A percentile compares a stretch with the other conserved stretches of the same genome.
Evolutionary conservation across 2,329 filamentous ascomycete species (phyloP).

Genomic region (Penicillium sp.): DNA sequence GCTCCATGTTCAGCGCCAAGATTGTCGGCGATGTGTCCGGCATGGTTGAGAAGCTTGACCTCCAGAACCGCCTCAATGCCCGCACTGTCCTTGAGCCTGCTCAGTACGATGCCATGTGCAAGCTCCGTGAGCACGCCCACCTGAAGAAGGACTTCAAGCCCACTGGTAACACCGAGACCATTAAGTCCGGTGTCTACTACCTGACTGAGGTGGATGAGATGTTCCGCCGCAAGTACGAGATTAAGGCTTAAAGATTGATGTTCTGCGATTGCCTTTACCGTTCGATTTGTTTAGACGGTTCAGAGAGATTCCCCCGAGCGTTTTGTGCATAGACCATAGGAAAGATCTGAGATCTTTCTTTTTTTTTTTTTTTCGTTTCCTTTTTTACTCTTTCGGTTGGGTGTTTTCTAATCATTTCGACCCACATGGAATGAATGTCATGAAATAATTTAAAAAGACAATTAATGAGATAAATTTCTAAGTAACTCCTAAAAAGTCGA

Average conservation of each 20-base stretch:
- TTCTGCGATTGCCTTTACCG: slow-evolving; percentile 19
- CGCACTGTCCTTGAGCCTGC: slow-evolving; percentile 60
- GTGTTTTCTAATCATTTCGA: slow-evolving; percentile 9
- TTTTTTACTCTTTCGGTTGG: slow-evolving; percentile 8
- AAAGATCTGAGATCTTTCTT: slow-evolving; percentile 5
- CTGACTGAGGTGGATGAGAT: slow-evolving; percentile 71
- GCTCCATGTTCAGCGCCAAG: slow-evolving; percentile 60
- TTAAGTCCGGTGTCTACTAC: slow-evolving; percentile 64
- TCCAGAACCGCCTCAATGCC: slow-evolving; percentile 58
- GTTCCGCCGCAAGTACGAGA: slow-evolving; percentile 69
- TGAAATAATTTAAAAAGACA: slow-evolving; percentile 12
- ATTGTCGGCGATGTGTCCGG: slow-evolving; percentile 60
- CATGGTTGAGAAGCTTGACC: slow-evolving; percentile 60
- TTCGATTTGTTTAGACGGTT: slow-evolving; percentile 29
- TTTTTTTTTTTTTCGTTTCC: neutral
- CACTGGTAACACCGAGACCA: slow-evolving; percentile 57
- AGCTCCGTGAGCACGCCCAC: slow-evolving; percentile 72
- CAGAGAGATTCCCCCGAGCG: slow-evolving; percentile 29
- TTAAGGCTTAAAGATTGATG: slow-evolving; percentile 55
- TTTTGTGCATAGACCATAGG: slow-evolving; percentile 23
- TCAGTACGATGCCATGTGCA: slow-evolving; percentile 71
- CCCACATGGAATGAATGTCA: slow-evolving; percentile 15
- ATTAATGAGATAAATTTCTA: slow-evolving; percentile 11
- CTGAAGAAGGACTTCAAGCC: slow-evolving; percentile 71
- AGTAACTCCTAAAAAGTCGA: neutral